Base-by-base conservation (phyloP, 768 basidiomycete genomes). In the Rhodotorula babjevae region DNA sequence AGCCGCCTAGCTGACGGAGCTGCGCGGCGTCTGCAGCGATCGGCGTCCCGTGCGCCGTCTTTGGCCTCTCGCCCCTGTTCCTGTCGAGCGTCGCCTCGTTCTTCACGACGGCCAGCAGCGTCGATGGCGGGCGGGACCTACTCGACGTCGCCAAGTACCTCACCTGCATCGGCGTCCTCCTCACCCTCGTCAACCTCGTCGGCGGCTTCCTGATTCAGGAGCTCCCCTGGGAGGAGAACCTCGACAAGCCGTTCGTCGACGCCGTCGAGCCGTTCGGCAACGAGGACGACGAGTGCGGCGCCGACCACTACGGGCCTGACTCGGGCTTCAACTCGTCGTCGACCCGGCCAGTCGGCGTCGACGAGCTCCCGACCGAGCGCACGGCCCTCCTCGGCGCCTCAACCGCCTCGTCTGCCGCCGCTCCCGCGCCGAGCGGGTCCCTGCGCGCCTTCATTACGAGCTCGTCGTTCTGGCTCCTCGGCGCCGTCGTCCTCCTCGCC, bases 61-160 rank as follows among this genome's bases (percentile, higher is more conserved):
- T 78, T 42, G 78, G 78, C 11, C 66, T 77, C 27, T 74, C 72
- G 6, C 78, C 78, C 6, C 70, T 78, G 11, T 72, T 77, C 62
- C 75, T 78, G 16, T 74, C 74, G 6, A 36, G 69, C 40, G 64
- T 78, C 52, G 76, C 75, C 19, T 63, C 67, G 11, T 67, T 63
- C 57, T 75, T 72, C 66, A 75, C 70, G 47, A 69, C 66, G 11
- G n/a, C 65, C 1, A 29, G 44, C 52, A 58, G 46, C 12, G 36
- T 56, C 67, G 16, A 42, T 33, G n/a, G 36, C 9, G 5, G 44
- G 49, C 1, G 56, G 49, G 33, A 33, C 18, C 72, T 72, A 4
- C 72, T 78, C 55, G 73, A 78, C 47, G 72, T 72, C 14, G 68
- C 62, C 11, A n/a, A 42, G 2, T 74, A 71, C 61, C 72, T 78